phyloP scores from a whole-genome alignment of 148 eudicot species.

The Chenopodium formosanum region DNA sequence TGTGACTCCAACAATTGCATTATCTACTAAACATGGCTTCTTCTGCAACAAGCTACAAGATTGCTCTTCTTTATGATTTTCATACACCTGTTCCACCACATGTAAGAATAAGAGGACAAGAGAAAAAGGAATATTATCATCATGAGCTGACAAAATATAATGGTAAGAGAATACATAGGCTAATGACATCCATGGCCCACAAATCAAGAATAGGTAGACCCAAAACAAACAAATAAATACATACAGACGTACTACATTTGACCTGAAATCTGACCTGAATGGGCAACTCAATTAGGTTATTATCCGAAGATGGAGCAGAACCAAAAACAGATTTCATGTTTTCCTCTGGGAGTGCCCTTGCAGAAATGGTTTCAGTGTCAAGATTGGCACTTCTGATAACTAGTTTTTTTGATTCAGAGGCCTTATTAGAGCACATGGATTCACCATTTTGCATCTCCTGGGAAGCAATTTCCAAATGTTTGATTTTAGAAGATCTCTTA shows the following conservation, averaged over 20 bases:
- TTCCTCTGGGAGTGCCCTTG: conserved; percentile 17
- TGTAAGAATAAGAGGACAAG: conserved; percentile 7
- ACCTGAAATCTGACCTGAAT: conserved; percentile 33
- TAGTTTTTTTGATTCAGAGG: conserved; percentile 12
- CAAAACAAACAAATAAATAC: not conserved
- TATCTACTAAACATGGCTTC: conserved; percentile 19
- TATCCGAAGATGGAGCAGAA: conserved; percentile 28
- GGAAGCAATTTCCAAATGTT: conserved; percentile 17
- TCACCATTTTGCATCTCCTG: conserved; percentile 21
- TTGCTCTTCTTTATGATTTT: conserved; percentile 13
- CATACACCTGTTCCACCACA: conserved; percentile 25
- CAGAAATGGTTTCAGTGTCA: conserved; percentile 19
- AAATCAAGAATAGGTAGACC: not conserved
- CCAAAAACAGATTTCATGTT: conserved; percentile 21
- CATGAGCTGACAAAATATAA: not conserved
- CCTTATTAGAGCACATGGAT: conserved; percentile 23
- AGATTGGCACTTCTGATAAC: conserved; percentile 18
- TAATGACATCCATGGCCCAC: not conserved
- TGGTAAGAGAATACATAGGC: not conserved
- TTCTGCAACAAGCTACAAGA: conserved; percentile 37
- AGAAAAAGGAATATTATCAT: not conserved
- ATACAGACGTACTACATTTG: not conserved
- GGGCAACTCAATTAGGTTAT: conserved; percentile 26
- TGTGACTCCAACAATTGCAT: conserved; percentile 24
- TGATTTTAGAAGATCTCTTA: conserved; percentile 23